Conservation (phyloP, 345 rosid genomes). For the Mercurialis annua region DNA sequence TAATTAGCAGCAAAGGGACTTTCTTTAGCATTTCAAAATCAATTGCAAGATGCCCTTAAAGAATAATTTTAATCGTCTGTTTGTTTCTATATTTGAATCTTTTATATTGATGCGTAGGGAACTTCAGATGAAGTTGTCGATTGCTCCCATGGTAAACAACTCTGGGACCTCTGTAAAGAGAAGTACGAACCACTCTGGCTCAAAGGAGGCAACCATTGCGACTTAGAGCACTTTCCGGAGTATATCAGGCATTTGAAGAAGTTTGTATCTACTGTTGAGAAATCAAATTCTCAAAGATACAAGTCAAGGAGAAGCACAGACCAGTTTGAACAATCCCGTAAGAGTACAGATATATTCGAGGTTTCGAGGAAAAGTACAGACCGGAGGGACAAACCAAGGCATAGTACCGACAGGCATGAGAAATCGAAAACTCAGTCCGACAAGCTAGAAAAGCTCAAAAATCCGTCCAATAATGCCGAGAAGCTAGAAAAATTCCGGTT, state of each 20-base stretch:
- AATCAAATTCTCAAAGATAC: conserved; percentile 59
- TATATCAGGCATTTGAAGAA: conserved; percentile 86
- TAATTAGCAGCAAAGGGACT: background rate
- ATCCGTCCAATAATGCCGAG: conserved; percentile 18
- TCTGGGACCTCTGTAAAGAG: conserved; percentile 96
- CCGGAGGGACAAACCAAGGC: conserved; percentile 64
- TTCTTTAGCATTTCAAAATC: background rate
- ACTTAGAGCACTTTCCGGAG: conserved; percentile 78
- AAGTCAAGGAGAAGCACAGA: conserved; percentile 65
- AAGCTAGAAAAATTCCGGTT: conserved; percentile 28
- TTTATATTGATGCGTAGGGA: conserved; percentile 44
- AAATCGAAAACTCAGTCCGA: conserved; percentile 51
- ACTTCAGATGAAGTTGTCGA: conserved; percentile 91
- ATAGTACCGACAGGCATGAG: conserved; percentile 59
- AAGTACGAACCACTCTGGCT: conserved; percentile 95
- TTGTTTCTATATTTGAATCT: conserved; percentile 12
- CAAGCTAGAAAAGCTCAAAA: conserved; percentile 29
- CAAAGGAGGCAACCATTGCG: conserved; percentile 86
- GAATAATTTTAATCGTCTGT: background rate
- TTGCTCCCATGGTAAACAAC: conserved; percentile 91
- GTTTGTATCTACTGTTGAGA: conserved; percentile 72
- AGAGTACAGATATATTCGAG: conserved; percentile 61
- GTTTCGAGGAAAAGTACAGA: conserved; percentile 70
- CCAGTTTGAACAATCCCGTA: conserved; percentile 45
- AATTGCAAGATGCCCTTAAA: conserved; percentile 3